Base-by-base conservation (phyloP, 2,329 filamentous ascomycete species). In the Diaporthe ampelina region DNA sequence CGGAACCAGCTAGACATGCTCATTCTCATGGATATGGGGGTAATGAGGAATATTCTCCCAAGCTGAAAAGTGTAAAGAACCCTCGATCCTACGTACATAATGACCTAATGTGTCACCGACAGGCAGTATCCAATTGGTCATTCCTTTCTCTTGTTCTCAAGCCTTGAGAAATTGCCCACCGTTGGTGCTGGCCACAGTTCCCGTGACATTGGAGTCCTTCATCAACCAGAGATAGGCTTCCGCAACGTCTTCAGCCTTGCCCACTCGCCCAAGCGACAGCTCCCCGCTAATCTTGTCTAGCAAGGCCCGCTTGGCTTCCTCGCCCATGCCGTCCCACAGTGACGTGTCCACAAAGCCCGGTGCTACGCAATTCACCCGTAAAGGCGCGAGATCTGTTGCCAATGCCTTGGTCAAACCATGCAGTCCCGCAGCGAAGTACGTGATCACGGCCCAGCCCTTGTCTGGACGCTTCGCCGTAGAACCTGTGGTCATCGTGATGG, bases 311-410 rank as follows among this genome's bases (percentile, higher is more conserved):
- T 77, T 77, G 35, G 74, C 56, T 48, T 80, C 78, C 26, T 77
- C 79, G 8, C 75, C 59, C 75, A 81, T 77, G 3, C 75, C 65
- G 9, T 80, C 79, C 80, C 81, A 86, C 29, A 88, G 70, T 52
- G 85, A 84, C 8, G 89, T 91, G 50, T 85, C 80, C 0, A 89
- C 84, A 0, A 85, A 83, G 0, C 91, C 92, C 0, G 91, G 90
- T 68, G 82, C 84, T 0, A 94, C 89, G 1, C 87, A 79, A 79
- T 94, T 94, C 37, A 93, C 91, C 2, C 92, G 83, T 8, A 93
- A 81, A 0, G 92, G 92, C 76, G 86, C 87, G 70, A 94, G 79
- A 77, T 94, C 91, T 40, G 93, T 79, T 1, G 91, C 92, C 43
- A 94, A 82, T 4, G 85, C 87, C 2, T 88, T 84, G 2, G 85